Evolutionary conservation across 176 grass and related monocot genomes (phyloP), one percentile per base, ranked within the genome.

Genomic region (Musa troglodytarum): DNA sequence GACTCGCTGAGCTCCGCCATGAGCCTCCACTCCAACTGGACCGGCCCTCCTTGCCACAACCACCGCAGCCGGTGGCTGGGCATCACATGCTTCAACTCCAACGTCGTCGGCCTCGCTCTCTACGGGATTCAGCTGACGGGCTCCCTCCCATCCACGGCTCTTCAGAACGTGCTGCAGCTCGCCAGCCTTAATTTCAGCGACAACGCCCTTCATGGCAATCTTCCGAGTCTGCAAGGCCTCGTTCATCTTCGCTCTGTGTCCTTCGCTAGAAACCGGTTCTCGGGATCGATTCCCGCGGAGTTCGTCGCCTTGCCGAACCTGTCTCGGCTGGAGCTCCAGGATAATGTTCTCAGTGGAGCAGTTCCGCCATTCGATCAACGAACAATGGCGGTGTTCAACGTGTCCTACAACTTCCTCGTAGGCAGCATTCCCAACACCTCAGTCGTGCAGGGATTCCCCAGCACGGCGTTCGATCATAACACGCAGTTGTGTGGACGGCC

Each of bases 21-120:
- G 76, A 90, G 89, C 76, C 74, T 99, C 68, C 95, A 99, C 81
- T 89, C 88, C 26, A 99, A 99, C 80, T 99, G 95, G 95, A 99
- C 95, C 14, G 95, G 91, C 0, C 95, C 88, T 1, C 88, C 95
- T 11, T 99, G 95, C 86, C 69, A 94, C 85, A 73, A 66, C 13
- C 78, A 1, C 21, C 80, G 73, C 13, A 99, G 86, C 86, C 76
- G 88, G 50, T 99, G 95, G 95, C 77, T 67, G 25, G 95, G 90
- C 68, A 83, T 99, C 63, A 62, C 34, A 4, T 99, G 95, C 82
- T 83, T 86, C 50, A 80, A 87, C 50, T 92, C 86, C 6, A 87
- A 84, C 19, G 95, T 99, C 0, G 78, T 84, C 5, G 71, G 72
- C 15, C 68, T 99, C 17, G 16, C 68, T 10, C 95, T 99, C 43